Percentiles rank a stretch among this genome's conserved stretches.
phyloP scores from a whole-genome alignment of 257 asterid genomes.

The Knoxia roxburghii region DNA sequence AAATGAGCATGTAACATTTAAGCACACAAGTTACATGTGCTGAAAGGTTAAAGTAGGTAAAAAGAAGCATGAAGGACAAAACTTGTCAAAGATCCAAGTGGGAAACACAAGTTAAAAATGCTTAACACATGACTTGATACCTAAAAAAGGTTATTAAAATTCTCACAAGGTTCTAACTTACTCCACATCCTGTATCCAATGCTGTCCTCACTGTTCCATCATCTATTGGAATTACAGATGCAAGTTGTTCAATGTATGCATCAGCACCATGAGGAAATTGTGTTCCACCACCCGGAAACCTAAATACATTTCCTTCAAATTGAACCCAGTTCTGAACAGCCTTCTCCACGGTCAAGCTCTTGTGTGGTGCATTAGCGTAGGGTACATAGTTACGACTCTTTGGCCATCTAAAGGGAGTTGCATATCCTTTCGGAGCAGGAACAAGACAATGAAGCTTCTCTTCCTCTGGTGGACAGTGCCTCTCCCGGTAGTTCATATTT shows the following conservation, averaged over 20 bases:
- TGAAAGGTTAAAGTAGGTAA: background rate
- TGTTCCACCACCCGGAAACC: slow-evolving; percentile 44
- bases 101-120: background rate
- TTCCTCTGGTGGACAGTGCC: slow-evolving; percentile 37
- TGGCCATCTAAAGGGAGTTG: slow-evolving; percentile 42
- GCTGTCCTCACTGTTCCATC: slow-evolving; percentile 41
- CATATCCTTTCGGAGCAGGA: slow-evolving; percentile 44
- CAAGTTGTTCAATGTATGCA: slow-evolving; percentile 40
- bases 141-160: background rate
- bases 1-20: slow-evolving; percentile 3
- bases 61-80: background rate
- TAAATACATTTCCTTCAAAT: slow-evolving; percentile 36
- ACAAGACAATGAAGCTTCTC: slow-evolving; percentile 39
- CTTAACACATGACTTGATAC: background rate
- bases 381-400: slow-evolving; percentile 45
- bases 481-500: slow-evolving; percentile 38
- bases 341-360: slow-evolving; percentile 40
- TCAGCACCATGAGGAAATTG: slow-evolving; percentile 46
- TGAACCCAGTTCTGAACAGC: slow-evolving; percentile 47
- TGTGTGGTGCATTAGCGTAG: slow-evolving; percentile 37
- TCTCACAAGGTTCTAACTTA: slow-evolving; percentile 14
- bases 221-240: slow-evolving; percentile 35
- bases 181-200: slow-evolving; percentile 47
- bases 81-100: background rate
- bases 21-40: background rate